Conservation (phyloP, 331 rosid species). For the Quercus phellos region DNA sequence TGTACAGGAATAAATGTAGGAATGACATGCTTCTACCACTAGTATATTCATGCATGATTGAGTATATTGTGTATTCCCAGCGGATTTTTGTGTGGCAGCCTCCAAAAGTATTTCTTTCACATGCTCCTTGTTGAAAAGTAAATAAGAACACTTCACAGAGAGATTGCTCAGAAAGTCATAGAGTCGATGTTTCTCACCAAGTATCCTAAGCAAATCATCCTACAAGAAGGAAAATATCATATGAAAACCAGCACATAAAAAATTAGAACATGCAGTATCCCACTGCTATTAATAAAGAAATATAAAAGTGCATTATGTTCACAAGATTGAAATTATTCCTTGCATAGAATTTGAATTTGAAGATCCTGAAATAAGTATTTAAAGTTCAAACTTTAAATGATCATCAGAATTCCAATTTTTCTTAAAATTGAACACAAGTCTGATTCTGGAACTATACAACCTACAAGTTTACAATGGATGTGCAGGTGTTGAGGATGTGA, state of each 20-base stretch:
- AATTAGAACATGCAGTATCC: constrained; percentile 13
- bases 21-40: constrained; percentile 59
- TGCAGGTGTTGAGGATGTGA: background rate
- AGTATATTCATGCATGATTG: constrained; percentile 70
- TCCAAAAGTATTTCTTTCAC: constrained; percentile 73
- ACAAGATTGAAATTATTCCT: background rate
- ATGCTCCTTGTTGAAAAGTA: constrained; percentile 93
- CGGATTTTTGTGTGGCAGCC: constrained; percentile 48
- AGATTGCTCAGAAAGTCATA: constrained; percentile 67
- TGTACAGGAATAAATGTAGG: constrained; percentile 3
- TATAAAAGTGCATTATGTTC: background rate
- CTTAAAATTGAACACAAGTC: constrained; percentile 5
- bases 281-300: constrained; percentile 6
- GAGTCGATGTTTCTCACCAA: constrained; percentile 85
- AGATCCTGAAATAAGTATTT: background rate
- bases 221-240: constrained; percentile 30
- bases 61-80: constrained; percentile 37
- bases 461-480: constrained; percentile 4
- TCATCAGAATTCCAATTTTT: background rate
- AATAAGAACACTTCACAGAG: constrained; percentile 78
- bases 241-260: constrained; percentile 17
- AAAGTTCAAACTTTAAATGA: background rate
- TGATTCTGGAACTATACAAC: constrained; percentile 5
- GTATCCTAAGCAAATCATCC: constrained; percentile 85
- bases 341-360: background rate